Evolutionary conservation across 352 stramenopile species (phyloP), one percentile per base, ranked within the genome.

Genomic region (Phytopythium litorale): DNA sequence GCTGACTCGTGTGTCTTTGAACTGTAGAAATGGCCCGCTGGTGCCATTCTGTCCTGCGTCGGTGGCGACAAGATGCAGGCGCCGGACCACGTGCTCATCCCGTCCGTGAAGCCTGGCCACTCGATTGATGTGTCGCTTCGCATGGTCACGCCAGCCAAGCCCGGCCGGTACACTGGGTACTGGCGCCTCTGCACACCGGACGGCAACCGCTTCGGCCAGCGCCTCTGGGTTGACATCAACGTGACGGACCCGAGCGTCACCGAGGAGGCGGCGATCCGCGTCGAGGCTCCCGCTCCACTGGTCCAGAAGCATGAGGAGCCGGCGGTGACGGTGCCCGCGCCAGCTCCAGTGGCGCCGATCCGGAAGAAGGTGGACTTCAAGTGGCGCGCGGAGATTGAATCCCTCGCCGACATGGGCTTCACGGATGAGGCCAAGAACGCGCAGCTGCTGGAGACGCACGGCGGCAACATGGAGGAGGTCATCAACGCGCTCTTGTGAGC

Each of bases 181-280:
- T 97, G 88, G 84, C 87, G 89, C n/a, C 66, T 97, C 33, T 86
- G 79, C 57, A 91, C 81, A 5, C 68, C 83, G 6, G 80, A 92
- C 21, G 85, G 84, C 56, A 90, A 84, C 28, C 83, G 84, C 50
- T 97, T 97, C 61, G 89, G 89, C 0, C 87, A 97, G 60, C 83
- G 87, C 7, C 84, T 97, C 43, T 97, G 89, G 89, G 81, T 96
- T 30, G 87, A 97, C 62, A 81, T 97, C 42, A 90, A 85, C 21
- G 84, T 94, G 30, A 79, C 83, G 59, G 70, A 67, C 11, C 62
- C 74, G 7, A 67, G 73, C 52, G 66, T 73, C 37, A 37, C 65
- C 4, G 68, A 75, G 56, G 69, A 76, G 53, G 52, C 65, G 6
- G 60, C 64, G 3, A 64, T 79, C 52, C 71, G 71, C 33, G 53